A percentile compares a stretch with the other conserved stretches of the same genome.
Conservation (phyloP, 257 asterid genomes). For the Rauvolfia tetraphylla region DNA sequence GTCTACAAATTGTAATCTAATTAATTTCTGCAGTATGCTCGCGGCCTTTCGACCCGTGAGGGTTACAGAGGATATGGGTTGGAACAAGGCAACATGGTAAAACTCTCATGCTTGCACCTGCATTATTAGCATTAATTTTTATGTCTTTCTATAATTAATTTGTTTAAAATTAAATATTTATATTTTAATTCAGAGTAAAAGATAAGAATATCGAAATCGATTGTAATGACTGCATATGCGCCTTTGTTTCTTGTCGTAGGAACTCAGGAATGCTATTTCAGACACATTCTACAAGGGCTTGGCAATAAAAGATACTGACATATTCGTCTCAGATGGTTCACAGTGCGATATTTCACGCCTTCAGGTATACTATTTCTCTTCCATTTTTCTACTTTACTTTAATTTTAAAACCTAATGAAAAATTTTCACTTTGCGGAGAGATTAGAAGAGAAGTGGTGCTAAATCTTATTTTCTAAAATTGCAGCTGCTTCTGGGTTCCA, state of each 20-base stretch:
- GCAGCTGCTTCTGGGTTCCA: slow-evolving; percentile 83
- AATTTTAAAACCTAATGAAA: too few species aligned
- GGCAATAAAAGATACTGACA: slow-evolving; percentile 51
- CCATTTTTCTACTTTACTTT: too few species aligned
- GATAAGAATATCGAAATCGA: too few species aligned
- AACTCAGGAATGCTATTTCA: slow-evolving; percentile 59
- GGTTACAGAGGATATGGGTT: slow-evolving; percentile 88
- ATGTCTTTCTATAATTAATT: not conserved
- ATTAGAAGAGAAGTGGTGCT: too few species aligned
- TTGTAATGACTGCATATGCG: not conserved
- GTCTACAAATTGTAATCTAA: not conserved
- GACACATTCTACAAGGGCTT: slow-evolving; percentile 48
- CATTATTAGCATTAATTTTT: too few species aligned
- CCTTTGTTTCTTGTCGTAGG: slow-evolving; percentile 32
- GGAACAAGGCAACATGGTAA: slow-evolving; percentile 75
- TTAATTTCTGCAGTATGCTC: slow-evolving; percentile 53
- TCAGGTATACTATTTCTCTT: slow-evolving; percentile 42
- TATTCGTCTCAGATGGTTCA: slow-evolving; percentile 86
- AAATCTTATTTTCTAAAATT: slow-evolving; percentile 8
- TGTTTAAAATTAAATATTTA: not conserved
- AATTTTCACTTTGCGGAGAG: too few species aligned
- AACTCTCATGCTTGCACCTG: too few species aligned
- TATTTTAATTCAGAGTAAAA: too few species aligned
- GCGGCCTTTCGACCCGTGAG: slow-evolving; percentile 52
- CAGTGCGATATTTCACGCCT: slow-evolving; percentile 84